Conservation (phyloP, 2,329 filamentous ascomycete species). For the Talaromyces verruculosus region DNA sequence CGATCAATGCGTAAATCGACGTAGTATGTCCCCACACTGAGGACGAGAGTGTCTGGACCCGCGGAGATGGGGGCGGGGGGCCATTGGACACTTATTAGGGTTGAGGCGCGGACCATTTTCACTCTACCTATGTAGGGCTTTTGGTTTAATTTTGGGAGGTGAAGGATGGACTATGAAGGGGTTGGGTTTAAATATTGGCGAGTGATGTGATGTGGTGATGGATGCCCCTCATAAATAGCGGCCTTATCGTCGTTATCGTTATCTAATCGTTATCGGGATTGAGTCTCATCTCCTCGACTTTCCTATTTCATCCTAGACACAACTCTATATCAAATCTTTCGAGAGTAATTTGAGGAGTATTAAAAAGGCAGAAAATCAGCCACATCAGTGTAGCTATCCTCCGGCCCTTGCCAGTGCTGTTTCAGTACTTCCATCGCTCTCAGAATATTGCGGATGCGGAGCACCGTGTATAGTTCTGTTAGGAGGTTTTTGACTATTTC, state of each 20-base stretch:
- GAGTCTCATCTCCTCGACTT: slow-evolving; percentile 3
- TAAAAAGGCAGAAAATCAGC: background rate
- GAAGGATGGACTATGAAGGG: background rate
- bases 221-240: background rate
- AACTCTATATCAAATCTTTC: background rate
- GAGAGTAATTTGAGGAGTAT: background rate
- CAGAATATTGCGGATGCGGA: background rate
- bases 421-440: background rate
- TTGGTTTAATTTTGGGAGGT: no score
- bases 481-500: background rate
- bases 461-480: background rate
- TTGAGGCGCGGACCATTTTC: slow-evolving; percentile 7
- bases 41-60: slow-evolving; percentile 9
- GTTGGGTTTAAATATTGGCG: background rate
- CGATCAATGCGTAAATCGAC: slow-evolving; percentile 2
- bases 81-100: slow-evolving; percentile 11
- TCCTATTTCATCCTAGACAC: background rate
- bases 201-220: background rate
- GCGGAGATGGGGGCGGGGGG: background rate
- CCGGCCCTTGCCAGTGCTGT: background rate
- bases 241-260: background rate
- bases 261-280: slow-evolving; percentile 1
- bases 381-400: background rate
- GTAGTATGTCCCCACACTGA: slow-evolving; percentile 14
- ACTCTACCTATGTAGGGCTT: no score